Evolutionary conservation across 78 protist genomes (phyloP).

Genomic region (Monosiga brevicollis): DNA sequence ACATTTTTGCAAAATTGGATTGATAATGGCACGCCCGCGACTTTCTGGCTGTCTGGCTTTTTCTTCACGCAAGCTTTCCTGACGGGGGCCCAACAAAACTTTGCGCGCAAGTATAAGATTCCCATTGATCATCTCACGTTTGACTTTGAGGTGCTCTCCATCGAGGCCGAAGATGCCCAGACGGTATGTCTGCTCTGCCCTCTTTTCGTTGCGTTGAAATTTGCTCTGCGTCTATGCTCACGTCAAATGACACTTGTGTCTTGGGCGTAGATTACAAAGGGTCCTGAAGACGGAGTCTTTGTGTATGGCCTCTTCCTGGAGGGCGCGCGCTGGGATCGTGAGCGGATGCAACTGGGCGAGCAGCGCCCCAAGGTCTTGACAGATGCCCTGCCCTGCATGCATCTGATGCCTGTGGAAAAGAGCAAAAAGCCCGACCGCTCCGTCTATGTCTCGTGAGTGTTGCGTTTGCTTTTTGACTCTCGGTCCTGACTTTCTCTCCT

Average conservation of each 20-base stretch:
- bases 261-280: constrained; percentile 15
- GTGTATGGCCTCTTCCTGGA: constrained; percentile 55
- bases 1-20: constrained; percentile 29
- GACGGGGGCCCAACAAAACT: constrained; percentile 57
- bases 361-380: constrained; percentile 30
- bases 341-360: constrained; percentile 16
- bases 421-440: neutral
- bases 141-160: neutral
- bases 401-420: constrained; percentile 37
- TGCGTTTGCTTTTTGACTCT: neutral
- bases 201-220: constrained; percentile 4
- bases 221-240: neutral
- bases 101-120: constrained; percentile 13
- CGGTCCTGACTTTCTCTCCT: neutral
- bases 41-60: constrained; percentile 78
- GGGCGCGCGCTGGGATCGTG: constrained; percentile 53
- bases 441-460: neutral
- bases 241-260: neutral
- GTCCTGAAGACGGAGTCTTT: constrained; percentile 47
- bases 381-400: constrained; percentile 49
- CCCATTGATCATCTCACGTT: constrained; percentile 26
- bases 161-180: neutral
- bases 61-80: constrained; percentile 67
- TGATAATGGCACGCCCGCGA: constrained; percentile 37
- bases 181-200: constrained; percentile 26